Conservation (phyloP, 139 green algal genomes). For the Chlorella sp. region DNA sequence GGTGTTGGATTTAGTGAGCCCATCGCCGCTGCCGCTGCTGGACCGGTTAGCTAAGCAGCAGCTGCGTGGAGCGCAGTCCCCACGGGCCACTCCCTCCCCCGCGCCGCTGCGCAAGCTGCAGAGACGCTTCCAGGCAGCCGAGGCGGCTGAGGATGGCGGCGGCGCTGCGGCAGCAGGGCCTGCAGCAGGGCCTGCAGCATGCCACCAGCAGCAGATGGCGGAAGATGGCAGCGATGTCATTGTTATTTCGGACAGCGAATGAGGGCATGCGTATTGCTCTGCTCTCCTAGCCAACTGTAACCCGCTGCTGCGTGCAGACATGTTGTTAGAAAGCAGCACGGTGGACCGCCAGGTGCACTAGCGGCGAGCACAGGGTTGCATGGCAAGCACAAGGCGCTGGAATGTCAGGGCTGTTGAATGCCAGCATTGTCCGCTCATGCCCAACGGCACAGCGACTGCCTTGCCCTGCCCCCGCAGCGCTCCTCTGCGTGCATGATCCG, state of each 20-base stretch:
- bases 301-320: no score
- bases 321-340: no score
- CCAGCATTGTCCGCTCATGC: no score
- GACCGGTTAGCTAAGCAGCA: constrained; percentile 14
- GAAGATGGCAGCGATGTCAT: constrained; percentile 12
- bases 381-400: no score
- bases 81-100: constrained; percentile 12
- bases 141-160: background rate
- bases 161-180: background rate
- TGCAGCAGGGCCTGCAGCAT: background rate
- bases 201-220: no score
- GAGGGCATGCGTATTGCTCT: background rate
- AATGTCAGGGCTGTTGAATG: no score
- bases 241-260: constrained; percentile 43
- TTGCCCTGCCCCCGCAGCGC: no score
- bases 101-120: constrained; percentile 28
- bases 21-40: constrained; percentile 27
- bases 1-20: constrained; percentile 17
- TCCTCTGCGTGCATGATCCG: no score
- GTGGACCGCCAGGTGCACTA: no score
- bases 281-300: no score
- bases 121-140: background rate
- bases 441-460: no score
- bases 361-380: no score
- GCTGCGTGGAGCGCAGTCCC: background rate